Conservation (phyloP, 2,329 filamentous ascomycete species). For the Sporothrix variecibatus region DNA sequence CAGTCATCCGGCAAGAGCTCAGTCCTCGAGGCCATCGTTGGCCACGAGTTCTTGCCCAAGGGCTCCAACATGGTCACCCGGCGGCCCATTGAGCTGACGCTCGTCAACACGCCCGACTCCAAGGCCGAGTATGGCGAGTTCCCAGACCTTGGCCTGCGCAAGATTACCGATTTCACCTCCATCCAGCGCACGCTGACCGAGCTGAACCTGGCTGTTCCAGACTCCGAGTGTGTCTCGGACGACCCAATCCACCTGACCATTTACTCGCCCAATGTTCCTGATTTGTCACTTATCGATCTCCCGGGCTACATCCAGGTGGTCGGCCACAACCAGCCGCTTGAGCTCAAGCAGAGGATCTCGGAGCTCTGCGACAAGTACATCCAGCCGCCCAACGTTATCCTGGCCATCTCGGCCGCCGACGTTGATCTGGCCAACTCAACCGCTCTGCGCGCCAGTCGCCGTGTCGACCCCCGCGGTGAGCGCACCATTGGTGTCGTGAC, state of each 20-base stretch:
- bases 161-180: constrained; percentile 86
- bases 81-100: constrained; percentile 89
- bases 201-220: constrained; percentile 88
- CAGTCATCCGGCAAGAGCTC: constrained; percentile 99
- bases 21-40: constrained; percentile 93
- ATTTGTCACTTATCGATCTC: constrained; percentile 92
- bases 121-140: constrained; percentile 94
- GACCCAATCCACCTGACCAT: constrained; percentile 96
- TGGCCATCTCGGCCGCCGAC: constrained; percentile 96
- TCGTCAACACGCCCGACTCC: constrained; percentile 90
- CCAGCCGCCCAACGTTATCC: constrained; percentile 89
- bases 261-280: constrained; percentile 92
- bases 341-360: constrained; percentile 93
- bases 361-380: constrained; percentile 99
- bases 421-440: constrained; percentile 97
- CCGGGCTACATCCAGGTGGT: constrained; percentile 97
- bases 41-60: constrained; percentile 96
- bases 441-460: constrained; percentile 81
- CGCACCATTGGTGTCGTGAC: constrained; percentile 98
- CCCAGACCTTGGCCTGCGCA: constrained; percentile 83
- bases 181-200: constrained; percentile 95
- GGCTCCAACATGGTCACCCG: constrained; percentile 99
- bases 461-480: constrained; percentile 92
- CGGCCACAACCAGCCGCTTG: constrained; percentile 82
- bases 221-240: constrained; percentile 88